Conservation (phyloP, 176 grass and related monocot genomes). For the Thalia dealbata region DNA sequence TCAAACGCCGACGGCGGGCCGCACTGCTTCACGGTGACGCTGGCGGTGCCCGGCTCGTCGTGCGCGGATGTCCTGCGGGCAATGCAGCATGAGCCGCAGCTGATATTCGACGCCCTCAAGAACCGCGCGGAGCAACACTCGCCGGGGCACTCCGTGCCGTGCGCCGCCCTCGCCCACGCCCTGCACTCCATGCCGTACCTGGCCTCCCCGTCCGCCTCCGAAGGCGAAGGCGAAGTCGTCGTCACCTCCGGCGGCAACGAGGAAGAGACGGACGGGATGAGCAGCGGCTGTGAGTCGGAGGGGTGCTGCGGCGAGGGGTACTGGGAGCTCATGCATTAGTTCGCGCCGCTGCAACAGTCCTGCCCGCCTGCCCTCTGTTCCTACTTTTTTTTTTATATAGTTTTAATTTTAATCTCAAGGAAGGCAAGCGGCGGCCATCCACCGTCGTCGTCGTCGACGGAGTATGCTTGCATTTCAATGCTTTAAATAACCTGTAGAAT, state of each 20-base stretch:
- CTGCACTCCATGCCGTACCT: conserved; percentile 14
- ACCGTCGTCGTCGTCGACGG: no score
- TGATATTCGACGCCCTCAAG: conserved; percentile 10
- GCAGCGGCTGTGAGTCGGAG: neutral
- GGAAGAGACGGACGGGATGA: neutral
- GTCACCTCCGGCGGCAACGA: neutral
- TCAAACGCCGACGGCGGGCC: conserved; percentile 8
- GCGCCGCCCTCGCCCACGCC: conserved; percentile 1
- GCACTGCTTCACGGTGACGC: conserved; percentile 13
- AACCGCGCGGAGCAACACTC: neutral
- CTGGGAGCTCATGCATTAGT: neutral
- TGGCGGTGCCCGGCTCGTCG: conserved; percentile 6
- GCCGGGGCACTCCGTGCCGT: neutral
- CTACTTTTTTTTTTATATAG: no score
- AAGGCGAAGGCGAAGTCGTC: neutral
- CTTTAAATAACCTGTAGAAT: neutral
- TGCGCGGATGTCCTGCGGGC: conserved; percentile 13
- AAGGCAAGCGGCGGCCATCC: neutral
- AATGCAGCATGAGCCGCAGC: conserved; percentile 11
- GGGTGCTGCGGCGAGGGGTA: neutral
- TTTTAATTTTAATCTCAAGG: neutral
- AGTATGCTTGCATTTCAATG: neutral
- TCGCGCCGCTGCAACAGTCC: neutral
- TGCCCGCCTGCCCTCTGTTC: neutral
- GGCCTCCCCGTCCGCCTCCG: neutral